phyloP scores from a whole-genome alignment of 192 early-diverging fungal species.

The Endogone sp. region DNA sequence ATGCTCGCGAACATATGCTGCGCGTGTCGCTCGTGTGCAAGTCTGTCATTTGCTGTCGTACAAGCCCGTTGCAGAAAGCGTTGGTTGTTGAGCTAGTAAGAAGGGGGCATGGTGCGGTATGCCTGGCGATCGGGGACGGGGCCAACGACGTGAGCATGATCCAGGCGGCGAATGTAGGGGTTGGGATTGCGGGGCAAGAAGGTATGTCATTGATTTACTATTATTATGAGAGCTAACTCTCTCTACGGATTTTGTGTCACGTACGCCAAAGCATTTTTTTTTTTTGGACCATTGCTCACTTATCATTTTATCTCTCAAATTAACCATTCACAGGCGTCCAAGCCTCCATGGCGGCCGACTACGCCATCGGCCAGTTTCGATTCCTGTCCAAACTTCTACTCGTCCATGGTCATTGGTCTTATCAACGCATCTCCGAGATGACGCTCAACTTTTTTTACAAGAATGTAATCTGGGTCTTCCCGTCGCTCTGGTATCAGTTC shows the following conservation, averaged over 20 bases:
- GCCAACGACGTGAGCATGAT: slow-evolving; percentile 97
- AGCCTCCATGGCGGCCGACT: slow-evolving; percentile 93
- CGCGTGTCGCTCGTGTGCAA: slow-evolving; percentile 69
- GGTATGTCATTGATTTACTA: slow-evolving; percentile 48
- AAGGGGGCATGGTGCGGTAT: slow-evolving; percentile 63
- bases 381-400: slow-evolving; percentile 83
- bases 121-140: slow-evolving; percentile 71
- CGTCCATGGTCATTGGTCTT: slow-evolving; percentile 92
- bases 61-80: slow-evolving; percentile 93
- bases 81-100: slow-evolving; percentile 88
- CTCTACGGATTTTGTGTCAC: too few relatives aligned
- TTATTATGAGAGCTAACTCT: slow-evolving; percentile 69
- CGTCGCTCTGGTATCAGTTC: slow-evolving; percentile 94
- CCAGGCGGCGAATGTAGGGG: slow-evolving; percentile 89
- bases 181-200: slow-evolving; percentile 76
- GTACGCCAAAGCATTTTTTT: too few relatives aligned
- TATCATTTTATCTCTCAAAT: too few relatives aligned
- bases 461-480: slow-evolving; percentile 90
- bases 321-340: slow-evolving; percentile 55
- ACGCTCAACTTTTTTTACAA: slow-evolving; percentile 97
- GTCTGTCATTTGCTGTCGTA: slow-evolving; percentile 93
- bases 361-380: slow-evolving; percentile 88
- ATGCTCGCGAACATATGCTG: slow-evolving; percentile 55
- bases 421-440: slow-evolving; percentile 85
- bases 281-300: too few relatives aligned